Conservation (phyloP, 306 rosid species). For the Leucaena leucocephala region DNA sequence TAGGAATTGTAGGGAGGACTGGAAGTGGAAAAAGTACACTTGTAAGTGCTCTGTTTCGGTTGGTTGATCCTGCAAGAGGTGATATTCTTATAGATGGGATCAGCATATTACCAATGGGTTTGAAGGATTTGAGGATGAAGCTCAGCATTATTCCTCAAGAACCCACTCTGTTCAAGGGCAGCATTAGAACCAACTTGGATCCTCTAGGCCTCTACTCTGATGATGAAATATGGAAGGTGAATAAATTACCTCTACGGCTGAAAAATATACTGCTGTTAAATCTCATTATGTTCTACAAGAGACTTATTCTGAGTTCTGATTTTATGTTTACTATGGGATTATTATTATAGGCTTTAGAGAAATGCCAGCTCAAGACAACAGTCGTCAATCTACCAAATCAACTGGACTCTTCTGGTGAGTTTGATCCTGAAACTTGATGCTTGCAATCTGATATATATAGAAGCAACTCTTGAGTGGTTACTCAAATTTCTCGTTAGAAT, state of each 20-base stretch:
- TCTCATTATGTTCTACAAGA: not conserved
- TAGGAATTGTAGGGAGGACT: conserved; percentile 77
- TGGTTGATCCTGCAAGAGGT: conserved; percentile 68
- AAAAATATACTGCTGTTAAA: not conserved
- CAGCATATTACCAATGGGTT: conserved; percentile 62
- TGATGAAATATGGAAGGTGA: conserved; percentile 73
- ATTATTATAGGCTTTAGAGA: conserved; percentile 57
- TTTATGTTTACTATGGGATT: not conserved
- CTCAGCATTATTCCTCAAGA: conserved; percentile 83
- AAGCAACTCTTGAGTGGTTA: not conserved
- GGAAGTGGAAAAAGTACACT: conserved; percentile 77
- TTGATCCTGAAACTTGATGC: not conserved
- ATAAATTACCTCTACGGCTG: not conserved
- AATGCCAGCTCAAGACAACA: conserved; percentile 67
- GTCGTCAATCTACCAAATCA: conserved; percentile 55
- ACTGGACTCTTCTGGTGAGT: conserved; percentile 61
- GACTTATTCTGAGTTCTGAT: not conserved
- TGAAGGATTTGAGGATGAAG: conserved; percentile 66
- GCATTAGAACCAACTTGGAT: conserved; percentile 69
- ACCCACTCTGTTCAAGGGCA: conserved; percentile 76
- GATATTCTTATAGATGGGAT: conserved; percentile 57
- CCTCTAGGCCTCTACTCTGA: conserved; percentile 74
- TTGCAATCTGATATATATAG: not conserved
- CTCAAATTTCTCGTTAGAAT: not conserved
- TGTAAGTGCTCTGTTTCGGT: conserved; percentile 68